Conservation (phyloP, 192 early-diverging fungal species). For the Phlyctochytrium planicorne region DNA sequence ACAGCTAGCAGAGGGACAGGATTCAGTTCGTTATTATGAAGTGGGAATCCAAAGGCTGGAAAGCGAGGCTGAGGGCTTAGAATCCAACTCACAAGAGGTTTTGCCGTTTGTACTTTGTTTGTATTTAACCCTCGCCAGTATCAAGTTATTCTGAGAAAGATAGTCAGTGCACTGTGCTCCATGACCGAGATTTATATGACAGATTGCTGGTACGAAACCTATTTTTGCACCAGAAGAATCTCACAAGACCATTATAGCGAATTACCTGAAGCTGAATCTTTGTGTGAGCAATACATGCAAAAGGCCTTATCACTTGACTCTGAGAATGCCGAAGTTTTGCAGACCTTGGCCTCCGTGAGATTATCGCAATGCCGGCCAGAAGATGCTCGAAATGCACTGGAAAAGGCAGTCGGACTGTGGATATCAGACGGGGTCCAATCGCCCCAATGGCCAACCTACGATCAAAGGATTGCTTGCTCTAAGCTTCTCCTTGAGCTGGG, state of each 20-base stretch:
- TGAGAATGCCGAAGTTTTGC: constrained; percentile 78
- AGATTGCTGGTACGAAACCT: constrained; percentile 82
- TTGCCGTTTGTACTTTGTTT: not conserved
- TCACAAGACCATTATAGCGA: constrained; percentile 54
- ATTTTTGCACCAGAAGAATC: not conserved
- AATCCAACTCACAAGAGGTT: not conserved
- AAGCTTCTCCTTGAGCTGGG: constrained; percentile 87
- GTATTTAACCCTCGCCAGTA: not conserved
- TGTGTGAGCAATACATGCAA: constrained; percentile 72
- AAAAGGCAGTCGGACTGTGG: constrained; percentile 70
- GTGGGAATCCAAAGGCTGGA: constrained; percentile 38
- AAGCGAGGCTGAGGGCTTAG: constrained; percentile 23
- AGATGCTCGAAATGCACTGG: constrained; percentile 71
- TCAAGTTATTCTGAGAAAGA: constrained; percentile 46
- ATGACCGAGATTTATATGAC: constrained; percentile 98
- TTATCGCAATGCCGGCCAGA: constrained; percentile 79
- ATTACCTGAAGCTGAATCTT: constrained; percentile 83
- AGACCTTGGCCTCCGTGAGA: constrained; percentile 85
- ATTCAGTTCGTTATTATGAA: constrained; percentile 42
- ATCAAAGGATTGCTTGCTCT: constrained; percentile 76
- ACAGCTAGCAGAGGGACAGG: constrained; percentile 39
- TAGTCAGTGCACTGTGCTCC: constrained; percentile 83
- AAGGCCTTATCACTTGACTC: constrained; percentile 70
- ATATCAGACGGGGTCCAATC: constrained; percentile 17
- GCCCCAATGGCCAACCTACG: constrained; percentile 68